phyloP scores from a whole-genome alignment of 257 asterid genomes.

The Solanum etuberosum region DNA sequence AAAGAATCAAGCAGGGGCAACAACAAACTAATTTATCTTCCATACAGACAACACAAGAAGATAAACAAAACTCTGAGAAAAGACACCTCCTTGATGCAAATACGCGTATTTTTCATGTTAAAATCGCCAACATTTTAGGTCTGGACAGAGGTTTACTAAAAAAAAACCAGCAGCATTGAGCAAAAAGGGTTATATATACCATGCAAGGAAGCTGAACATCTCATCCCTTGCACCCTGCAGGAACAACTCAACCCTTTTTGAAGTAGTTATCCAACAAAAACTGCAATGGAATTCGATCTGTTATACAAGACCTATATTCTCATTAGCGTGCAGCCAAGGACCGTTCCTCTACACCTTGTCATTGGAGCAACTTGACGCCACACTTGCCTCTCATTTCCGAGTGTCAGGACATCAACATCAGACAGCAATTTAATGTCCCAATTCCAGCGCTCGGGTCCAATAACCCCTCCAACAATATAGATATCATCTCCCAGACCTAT shows the following conservation, averaged over 20 bases:
- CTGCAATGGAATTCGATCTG: neutral
- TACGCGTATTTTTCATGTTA: neutral
- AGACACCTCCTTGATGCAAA: neutral
- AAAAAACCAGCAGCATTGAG: neutral
- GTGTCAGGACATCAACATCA: conserved; percentile 66
- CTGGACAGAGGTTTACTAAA: neutral
- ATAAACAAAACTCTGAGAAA: neutral
- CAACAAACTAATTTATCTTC: neutral
- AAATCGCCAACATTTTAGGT: neutral
- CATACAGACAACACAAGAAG: neutral
- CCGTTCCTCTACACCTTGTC: conserved; percentile 79
- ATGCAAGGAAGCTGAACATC: neutral
- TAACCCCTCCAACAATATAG: conserved; percentile 82
- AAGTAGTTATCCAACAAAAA: neutral
- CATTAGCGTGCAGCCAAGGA: conserved; percentile 82
- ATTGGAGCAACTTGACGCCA: conserved; percentile 92
- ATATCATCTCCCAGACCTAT: conserved; percentile 74
- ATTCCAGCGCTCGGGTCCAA: conserved; percentile 76
- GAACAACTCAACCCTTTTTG: neutral
- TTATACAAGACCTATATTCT: conserved; percentile 38
- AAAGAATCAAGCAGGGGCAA: neutral
- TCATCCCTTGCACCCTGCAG: neutral
- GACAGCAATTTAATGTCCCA: conserved; percentile 67
- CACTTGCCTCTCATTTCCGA: conserved; percentile 59
- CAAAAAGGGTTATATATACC: neutral